These are phyloP conservation scores for Coemansia sp. DNA, from an alignment of 192 early-diverging fungal genomes.

Conservation along the genomic window DNA sequence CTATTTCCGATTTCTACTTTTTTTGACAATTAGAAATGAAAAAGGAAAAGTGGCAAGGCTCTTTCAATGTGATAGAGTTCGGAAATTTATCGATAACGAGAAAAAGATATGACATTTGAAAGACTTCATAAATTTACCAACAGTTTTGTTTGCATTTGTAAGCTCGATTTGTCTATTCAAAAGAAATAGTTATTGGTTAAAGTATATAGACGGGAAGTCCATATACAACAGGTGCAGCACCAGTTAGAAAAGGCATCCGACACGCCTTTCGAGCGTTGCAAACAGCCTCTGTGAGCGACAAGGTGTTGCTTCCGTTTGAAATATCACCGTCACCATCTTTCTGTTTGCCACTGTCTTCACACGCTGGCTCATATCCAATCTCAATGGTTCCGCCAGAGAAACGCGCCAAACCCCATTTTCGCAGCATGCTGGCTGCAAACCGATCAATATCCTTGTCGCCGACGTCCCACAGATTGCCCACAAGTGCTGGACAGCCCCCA, in stretches of 20 bases:
- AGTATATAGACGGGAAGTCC: conserved; percentile 71
- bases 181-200: not conserved
- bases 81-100: too few species aligned
- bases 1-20: too few species aligned
- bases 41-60: too few species aligned
- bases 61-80: too few species aligned
- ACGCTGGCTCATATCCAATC: conserved; percentile 12
- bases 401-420: conserved; percentile 66
- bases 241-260: conserved; percentile 79
- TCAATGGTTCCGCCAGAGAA: conserved; percentile 13
- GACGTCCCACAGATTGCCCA: conserved; percentile 98
- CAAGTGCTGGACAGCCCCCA: conserved; percentile 79
- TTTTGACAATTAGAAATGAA: too few species aligned
- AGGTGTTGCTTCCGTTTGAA: not conserved
- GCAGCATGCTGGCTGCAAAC: conserved; percentile 72
- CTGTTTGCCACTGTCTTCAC: not conserved
- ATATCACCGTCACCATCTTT: not conserved
- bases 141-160: too few species aligned
- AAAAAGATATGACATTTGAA: too few species aligned
- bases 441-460: conserved; percentile 95
- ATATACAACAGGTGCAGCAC: conserved; percentile 92
- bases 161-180: too few species aligned
- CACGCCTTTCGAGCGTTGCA: conserved; percentile 70
- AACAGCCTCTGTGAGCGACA: conserved; percentile 78
- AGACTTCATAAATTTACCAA: too few species aligned